A percentile compares a stretch with the other conserved stretches of the same genome.
phyloP scores from a whole-genome alignment of 192 early-diverging fungal genomes.

The Endogone sp. region DNA sequence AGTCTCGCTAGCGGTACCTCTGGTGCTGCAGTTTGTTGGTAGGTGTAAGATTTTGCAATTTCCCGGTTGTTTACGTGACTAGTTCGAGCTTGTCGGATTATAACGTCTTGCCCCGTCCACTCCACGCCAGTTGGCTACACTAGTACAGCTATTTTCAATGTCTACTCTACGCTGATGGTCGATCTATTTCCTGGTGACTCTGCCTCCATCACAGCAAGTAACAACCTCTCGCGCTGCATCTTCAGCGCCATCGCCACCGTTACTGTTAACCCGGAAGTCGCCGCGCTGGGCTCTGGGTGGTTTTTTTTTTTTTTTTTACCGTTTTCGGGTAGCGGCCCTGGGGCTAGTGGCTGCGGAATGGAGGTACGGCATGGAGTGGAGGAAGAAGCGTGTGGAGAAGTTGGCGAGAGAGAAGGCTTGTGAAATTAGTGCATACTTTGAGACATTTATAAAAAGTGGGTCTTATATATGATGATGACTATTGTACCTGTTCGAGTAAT shows the following conservation, averaged over 20 bases:
- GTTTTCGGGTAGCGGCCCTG: background rate
- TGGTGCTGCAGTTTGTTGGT: conserved; percentile 12
- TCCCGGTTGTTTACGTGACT: too few species aligned
- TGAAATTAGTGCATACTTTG: too few species aligned
- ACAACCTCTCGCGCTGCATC: conserved; percentile 23
- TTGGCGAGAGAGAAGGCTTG: conserved; percentile 2
- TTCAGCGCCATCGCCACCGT: conserved; percentile 23
- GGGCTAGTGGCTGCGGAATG: conserved; percentile 13
- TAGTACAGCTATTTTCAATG: conserved; percentile 16
- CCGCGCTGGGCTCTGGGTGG: conserved; percentile 18
- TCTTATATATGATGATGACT: too few species aligned
- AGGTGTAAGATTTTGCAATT: too few species aligned
- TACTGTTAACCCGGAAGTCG: conserved; percentile 20
- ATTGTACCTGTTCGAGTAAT: too few species aligned
- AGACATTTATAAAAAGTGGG: too few species aligned
- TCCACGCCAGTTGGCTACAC: conserved; percentile 24
- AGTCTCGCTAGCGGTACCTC: background rate
- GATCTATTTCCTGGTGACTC: conserved; percentile 24
- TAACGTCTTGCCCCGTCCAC: background rate
- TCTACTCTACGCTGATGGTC: conserved; percentile 17
- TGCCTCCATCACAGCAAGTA: conserved; percentile 21
- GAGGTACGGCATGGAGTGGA: conserved; percentile 18
- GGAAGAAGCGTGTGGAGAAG: conserved; percentile 5
- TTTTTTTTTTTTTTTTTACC: conserved; percentile 1
- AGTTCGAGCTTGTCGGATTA: too few species aligned